A percentile compares a stretch with the other conserved stretches of the same genome.
Conservation (phyloP, 768 basidiomycete species). For the Strobilomyces confusus region DNA sequence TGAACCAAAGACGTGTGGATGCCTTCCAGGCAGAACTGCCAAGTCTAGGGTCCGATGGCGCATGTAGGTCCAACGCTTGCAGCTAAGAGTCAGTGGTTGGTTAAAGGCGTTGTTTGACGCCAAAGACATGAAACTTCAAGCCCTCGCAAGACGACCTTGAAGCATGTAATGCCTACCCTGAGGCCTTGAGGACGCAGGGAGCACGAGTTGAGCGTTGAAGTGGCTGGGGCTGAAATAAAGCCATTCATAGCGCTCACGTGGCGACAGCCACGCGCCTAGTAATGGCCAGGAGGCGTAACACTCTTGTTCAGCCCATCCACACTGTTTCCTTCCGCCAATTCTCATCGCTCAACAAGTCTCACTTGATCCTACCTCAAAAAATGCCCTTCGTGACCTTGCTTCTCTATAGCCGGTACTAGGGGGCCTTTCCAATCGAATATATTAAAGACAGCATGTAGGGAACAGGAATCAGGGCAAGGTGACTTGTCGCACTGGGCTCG, state of each 20-base stretch:
- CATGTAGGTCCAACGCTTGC: background rate
- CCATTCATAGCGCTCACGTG: conserved; percentile 27
- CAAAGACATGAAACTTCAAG: background rate
- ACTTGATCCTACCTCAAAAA: conserved; percentile 13
- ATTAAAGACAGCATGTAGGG: background rate
- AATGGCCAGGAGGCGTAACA: conserved; percentile 29
- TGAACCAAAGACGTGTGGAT: conserved; percentile 21
- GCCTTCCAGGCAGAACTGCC: background rate
- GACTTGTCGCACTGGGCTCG: conserved; percentile 9
- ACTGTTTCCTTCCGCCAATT: conserved; percentile 26
- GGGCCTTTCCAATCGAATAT: background rate
- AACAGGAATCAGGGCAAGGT: conserved; percentile 27
- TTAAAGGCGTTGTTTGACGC: background rate
- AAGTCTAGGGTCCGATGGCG: too few species aligned
- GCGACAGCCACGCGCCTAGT: conserved; percentile 28
- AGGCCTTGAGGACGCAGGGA: background rate
- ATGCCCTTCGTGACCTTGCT: background rate
- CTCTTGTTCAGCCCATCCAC: conserved; percentile 33
- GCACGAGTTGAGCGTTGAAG: conserved; percentile 5
- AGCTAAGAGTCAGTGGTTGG: background rate
- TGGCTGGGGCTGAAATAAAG: conserved; percentile 18
- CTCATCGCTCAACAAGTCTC: conserved; percentile 25
- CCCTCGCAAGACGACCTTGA: background rate
- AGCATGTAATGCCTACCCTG: background rate
- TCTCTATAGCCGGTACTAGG: background rate